These are phyloP conservation scores for Stemphylium lycopersici DNA, from an alignment of 2,329 filamentous ascomycete species.

Conservation along the genomic window DNA sequence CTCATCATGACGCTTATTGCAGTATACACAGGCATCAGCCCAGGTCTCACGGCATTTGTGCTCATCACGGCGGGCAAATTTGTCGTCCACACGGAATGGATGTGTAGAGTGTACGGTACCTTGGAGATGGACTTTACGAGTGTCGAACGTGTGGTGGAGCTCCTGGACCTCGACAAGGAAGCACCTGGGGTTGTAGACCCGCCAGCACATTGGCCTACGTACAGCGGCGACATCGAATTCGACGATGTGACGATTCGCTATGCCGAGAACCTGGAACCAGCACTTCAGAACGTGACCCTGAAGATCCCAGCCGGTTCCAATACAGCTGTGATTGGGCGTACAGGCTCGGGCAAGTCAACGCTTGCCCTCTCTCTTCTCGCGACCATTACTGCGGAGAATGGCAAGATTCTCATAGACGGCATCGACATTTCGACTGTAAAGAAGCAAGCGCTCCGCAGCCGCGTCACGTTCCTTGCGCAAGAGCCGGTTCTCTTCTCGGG, in stretches of 20 bases:
- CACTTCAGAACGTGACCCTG: slow-evolving; percentile 71
- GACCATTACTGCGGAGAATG: slow-evolving; percentile 58
- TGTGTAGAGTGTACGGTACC: slow-evolving; percentile 82
- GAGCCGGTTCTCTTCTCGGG: slow-evolving; percentile 71
- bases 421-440: slow-evolving; percentile 66
- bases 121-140: slow-evolving; percentile 93
- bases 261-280: slow-evolving; percentile 76
- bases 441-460: slow-evolving; percentile 63
- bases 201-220: slow-evolving; percentile 77
- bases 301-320: slow-evolving; percentile 78
- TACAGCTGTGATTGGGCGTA: slow-evolving; percentile 80
- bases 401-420: slow-evolving; percentile 65
- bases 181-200: slow-evolving; percentile 69
- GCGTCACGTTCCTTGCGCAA: slow-evolving; percentile 71
- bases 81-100: slow-evolving; percentile 71
- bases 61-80: slow-evolving; percentile 72
- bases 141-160: slow-evolving; percentile 83
- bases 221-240: slow-evolving; percentile 74
- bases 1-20: slow-evolving; percentile 76
- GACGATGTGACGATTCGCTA: slow-evolving; percentile 80
- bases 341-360: slow-evolving; percentile 79
- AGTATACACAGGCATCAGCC: slow-evolving; percentile 73
- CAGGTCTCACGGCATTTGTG: slow-evolving; percentile 83
- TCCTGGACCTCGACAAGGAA: slow-evolving; percentile 80
- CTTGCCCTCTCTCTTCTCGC: slow-evolving; percentile 67